Evolutionary conservation across 371 early-diverging fungal genomes (phyloP), one percentile per base, ranked within the genome.

Genomic region (Mortierella sp.): DNA sequence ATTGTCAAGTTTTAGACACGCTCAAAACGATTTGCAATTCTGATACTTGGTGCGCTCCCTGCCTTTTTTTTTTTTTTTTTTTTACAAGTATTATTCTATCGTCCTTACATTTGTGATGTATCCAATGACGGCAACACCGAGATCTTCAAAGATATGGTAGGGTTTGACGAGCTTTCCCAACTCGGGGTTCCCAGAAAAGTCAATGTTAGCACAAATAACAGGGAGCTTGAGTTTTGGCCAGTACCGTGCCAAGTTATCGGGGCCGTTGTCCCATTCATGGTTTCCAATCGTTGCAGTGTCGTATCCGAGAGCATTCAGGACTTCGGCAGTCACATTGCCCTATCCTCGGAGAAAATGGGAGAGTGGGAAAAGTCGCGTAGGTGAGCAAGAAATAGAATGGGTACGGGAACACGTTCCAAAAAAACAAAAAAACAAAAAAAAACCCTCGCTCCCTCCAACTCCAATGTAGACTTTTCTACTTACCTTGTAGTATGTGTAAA

Each of bases 231-330:
- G 84, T 60, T 79, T 74, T 30, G 79, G 68, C 75, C 89, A 66
- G 65, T 86, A 91, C 9, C 58, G 62, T 7, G 82, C 87, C 44
- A 91, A 67, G 64, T 84, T 80, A 9, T 73, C 80, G 1, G 88
- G 85, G 0, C 93, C 93, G 25, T 83, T 81, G 76, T 93, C 93
- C 62, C 91, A 91, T 75, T 90, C 91, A 62, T 90, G 91, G 80
- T 93, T 93, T 47, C 93, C 93, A 62, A 92, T 81, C 18, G 88
- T 70, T 69, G 89, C 81, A 9, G 84, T 84, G 50, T 88, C 90
- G 70, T 86, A 87, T n/a, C 76, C 81, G 15, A 89, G 77, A 26
- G 74, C 74, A 69, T 91, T 90, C 83, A 93, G 83, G 57, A 89
- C 71, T 23, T 81, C 75, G 0, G 85, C 84, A 11, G 85, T 83